Conservation (phyloP, 2,329 filamentous ascomycete species). For the Ceratocystis alfenasii region DNA sequence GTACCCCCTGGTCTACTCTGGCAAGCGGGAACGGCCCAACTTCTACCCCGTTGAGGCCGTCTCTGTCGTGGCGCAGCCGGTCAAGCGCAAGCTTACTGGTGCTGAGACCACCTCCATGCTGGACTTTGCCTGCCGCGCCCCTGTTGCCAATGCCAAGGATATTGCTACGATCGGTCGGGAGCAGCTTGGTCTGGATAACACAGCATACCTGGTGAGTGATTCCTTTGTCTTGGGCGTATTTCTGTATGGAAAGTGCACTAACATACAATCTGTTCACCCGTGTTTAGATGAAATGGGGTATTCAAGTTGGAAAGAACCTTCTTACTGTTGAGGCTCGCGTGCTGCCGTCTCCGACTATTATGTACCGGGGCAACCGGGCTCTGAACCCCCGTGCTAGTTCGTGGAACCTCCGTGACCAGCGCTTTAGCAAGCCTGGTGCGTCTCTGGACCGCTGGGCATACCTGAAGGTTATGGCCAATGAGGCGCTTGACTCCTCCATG, state of each 20-base stretch:
- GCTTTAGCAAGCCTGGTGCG: conserved; percentile 41
- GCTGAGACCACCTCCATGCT: conserved; percentile 59
- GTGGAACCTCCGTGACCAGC: conserved; percentile 56
- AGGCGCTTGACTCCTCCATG: conserved; percentile 29
- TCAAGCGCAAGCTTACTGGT: conserved; percentile 44
- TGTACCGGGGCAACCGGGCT: conserved; percentile 37
- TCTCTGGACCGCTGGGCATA: conserved; percentile 41
- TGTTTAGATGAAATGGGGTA: conserved; percentile 41
- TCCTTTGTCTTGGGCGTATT: conserved; percentile 22
- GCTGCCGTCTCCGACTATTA: conserved; percentile 46
- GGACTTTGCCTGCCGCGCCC: conserved; percentile 55
- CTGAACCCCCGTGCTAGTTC: conserved; percentile 39
- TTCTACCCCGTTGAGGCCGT: conserved; percentile 59
- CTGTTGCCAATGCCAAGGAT: conserved; percentile 53
- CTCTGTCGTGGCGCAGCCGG: conserved; percentile 48
- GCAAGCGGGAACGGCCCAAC: conserved; percentile 42
- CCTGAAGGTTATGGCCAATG: conserved; percentile 31
- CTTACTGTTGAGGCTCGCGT: conserved; percentile 64
- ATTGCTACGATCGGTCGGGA: conserved; percentile 47
- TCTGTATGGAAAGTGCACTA: background rate
- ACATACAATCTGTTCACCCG: no score
- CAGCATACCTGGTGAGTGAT: conserved; percentile 33
- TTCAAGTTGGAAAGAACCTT: conserved; percentile 48
- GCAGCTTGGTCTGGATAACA: conserved; percentile 44
- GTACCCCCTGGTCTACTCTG: conserved; percentile 55